phyloP scores from a whole-genome alignment of 2,329 filamentous ascomycete genomes.

The Neofusicoccum sp. region DNA sequence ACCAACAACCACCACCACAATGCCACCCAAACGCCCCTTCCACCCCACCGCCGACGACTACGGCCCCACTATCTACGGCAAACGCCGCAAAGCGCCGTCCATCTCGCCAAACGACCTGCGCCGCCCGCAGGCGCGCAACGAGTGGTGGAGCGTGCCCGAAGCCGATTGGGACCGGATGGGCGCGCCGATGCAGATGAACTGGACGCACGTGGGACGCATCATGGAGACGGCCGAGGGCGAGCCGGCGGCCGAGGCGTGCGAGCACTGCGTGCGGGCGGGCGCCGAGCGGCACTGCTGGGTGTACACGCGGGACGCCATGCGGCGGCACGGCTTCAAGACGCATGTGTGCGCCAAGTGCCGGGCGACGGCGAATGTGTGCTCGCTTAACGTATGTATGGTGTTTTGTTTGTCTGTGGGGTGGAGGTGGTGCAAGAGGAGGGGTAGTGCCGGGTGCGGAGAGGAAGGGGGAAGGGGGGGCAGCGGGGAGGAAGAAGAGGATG shows the following conservation, averaged over 20 bases:
- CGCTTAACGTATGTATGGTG: constrained; percentile 5
- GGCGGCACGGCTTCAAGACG: constrained; percentile 12
- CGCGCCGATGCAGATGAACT: constrained; percentile 10
- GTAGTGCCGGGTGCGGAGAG: too few species aligned
- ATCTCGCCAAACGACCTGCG: neutral
- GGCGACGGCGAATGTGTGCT: constrained; percentile 6
- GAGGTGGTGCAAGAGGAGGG: neutral
- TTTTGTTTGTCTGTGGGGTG: neutral
- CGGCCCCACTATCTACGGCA: neutral
- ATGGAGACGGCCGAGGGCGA: constrained; percentile 11
- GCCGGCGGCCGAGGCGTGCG: neutral
- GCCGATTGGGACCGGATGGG: constrained; percentile 1
- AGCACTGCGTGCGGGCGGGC: constrained; percentile 1
- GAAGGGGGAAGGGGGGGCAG: too few species aligned
- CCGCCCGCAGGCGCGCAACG: neutral
- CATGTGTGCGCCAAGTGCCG: constrained; percentile 7
- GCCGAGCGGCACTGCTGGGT: neutral
- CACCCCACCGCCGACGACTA: neutral
- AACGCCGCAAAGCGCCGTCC: neutral
- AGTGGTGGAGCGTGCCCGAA: neutral
- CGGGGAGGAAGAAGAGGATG: too few species aligned
- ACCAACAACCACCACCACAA: neutral
- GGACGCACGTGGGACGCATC: constrained; percentile 10
- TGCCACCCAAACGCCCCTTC: neutral
- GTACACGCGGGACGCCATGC: constrained; percentile 5